A percentile compares a stretch with the other conserved stretches of the same genome.
Conservation (phyloP, 345 rosid species). For the Eucalyptus melliodora region DNA sequence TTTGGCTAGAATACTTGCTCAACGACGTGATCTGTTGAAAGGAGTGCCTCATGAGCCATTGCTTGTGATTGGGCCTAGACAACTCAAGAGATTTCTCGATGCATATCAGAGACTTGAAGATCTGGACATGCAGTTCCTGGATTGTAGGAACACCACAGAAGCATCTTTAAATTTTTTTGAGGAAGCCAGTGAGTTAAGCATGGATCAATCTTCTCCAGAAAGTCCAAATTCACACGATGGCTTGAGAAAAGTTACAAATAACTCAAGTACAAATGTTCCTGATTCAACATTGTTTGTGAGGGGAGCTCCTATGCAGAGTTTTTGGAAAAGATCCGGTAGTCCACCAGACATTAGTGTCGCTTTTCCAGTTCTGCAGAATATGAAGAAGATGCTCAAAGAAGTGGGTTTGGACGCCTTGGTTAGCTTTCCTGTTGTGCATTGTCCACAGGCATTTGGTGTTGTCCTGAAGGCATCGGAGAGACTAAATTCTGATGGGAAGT, state of each 20-base stretch:
- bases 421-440: conserved; percentile 93
- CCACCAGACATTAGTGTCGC: conserved; percentile 24
- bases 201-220: not conserved
- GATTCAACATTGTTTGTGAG: conserved; percentile 39
- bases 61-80: conserved; percentile 68
- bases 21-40: conserved; percentile 60
- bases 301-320: conserved; percentile 72
- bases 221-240: not conserved
- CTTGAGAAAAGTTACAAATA: not conserved
- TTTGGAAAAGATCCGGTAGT: conserved; percentile 41
- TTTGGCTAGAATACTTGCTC: conserved; percentile 76
- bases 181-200: not conserved
- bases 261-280: not conserved
- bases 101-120: conserved; percentile 90
- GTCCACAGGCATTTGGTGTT: conserved; percentile 85
- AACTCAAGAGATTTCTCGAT: conserved; percentile 66
- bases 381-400: conserved; percentile 48
- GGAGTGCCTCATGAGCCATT: conserved; percentile 60
- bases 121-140: conserved; percentile 82
- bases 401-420: conserved; percentile 54
- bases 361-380: conserved; percentile 29
- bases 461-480: conserved; percentile 63
- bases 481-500: conserved; percentile 45
- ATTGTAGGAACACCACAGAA: conserved; percentile 64
- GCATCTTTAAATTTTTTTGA: conserved; percentile 52